Evolutionary conservation across 2,329 filamentous ascomycete genomes (phyloP), one percentile per base, ranked within the genome.

Genomic region (Parastagonospora avenae): DNA sequence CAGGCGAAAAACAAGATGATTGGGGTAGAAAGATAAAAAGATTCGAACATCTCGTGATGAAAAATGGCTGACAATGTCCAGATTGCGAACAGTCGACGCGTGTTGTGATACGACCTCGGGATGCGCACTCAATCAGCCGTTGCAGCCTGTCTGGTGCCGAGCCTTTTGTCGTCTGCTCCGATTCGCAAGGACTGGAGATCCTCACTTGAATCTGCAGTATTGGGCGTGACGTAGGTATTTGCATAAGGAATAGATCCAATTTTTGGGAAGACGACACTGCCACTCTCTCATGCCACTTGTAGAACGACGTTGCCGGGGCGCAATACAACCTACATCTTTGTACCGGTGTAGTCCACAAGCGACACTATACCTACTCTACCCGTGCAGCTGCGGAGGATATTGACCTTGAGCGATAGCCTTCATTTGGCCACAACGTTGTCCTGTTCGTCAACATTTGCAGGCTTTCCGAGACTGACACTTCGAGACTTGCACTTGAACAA

Each of bases 311-410:
- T 24, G 19, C 19, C 19, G 19, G 19, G 19, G 19, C 19, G 19
- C 3, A 24, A 24, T 24, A 24, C 19, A 24, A 24, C 19, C 19
- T 24, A 5, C 19, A 24, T 24, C 19, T 24, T 24, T 24, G 19
- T 24, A 24, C 19, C 19, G 5, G 19, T 24, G 19, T 55, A 62
- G 19, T 48, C 24, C 12, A 41, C 15, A 10, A 53, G 58, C 52
- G 50, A 39, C 58, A 42, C 64, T 68, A 68, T 66, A 68, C 63
- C 63, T 58, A 42, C 64, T 68, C 67, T 66, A 68, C 63, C 63
- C 64, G 59, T 44, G 31, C 38, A 48, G 43, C 35, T 42, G 37
- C 42, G 52, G 52, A 50, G 41, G n/a, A 54, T 45, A 24, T 24
- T 43, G 40, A 9, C 28, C 19, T 9, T 16, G 19, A 49, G 45